These are phyloP conservation scores for Fusarium pininemorale DNA, from an alignment of 2,329 filamentous ascomycete genomes.

Conservation along the genomic window DNA sequence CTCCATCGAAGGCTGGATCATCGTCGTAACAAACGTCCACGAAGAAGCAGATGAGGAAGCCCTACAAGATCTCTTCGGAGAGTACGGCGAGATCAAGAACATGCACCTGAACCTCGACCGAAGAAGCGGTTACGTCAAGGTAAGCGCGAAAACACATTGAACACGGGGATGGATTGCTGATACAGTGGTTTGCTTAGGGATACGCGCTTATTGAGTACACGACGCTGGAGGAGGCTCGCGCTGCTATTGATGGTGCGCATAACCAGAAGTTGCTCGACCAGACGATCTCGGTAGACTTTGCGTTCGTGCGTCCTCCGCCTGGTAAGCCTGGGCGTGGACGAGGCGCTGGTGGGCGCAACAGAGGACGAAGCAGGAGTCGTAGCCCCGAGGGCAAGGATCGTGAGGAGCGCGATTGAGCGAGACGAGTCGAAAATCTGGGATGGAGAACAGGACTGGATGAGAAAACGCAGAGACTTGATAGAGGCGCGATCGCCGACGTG, in stretches of 20 bases:
- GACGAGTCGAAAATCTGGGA: not conserved
- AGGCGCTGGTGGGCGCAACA: conserved; percentile 52
- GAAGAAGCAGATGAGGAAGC: conserved; percentile 88
- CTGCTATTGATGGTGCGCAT: conserved; percentile 84
- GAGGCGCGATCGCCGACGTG: conserved; percentile 39
- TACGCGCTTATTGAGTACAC: conserved; percentile 88
- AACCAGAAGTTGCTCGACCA: conserved; percentile 82
- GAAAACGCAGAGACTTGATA: not conserved
- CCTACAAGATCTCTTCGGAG: conserved; percentile 81
- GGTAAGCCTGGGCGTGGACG: conserved; percentile 54
- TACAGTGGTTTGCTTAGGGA: conserved; percentile 60
- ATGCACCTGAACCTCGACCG: conserved; percentile 84
- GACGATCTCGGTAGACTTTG: conserved; percentile 83
- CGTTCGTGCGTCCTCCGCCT: conserved; percentile 82
- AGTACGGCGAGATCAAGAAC: conserved; percentile 89
- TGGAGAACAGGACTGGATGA: not conserved
- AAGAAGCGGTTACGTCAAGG: conserved; percentile 88
- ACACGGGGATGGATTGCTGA: not conserved
- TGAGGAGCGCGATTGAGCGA: conserved; percentile 45
- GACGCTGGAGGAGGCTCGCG: conserved; percentile 79
- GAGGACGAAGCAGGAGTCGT: conserved; percentile 59
- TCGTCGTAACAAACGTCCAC: conserved; percentile 87
- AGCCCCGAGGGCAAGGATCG: conserved; percentile 56
- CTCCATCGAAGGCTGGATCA: conserved; percentile 90
- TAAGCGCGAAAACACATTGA: conserved; percentile 45